These are phyloP conservation scores for Penstemon barbatus DNA, from an alignment of 257 asterid species.

Conservation along the genomic window DNA sequence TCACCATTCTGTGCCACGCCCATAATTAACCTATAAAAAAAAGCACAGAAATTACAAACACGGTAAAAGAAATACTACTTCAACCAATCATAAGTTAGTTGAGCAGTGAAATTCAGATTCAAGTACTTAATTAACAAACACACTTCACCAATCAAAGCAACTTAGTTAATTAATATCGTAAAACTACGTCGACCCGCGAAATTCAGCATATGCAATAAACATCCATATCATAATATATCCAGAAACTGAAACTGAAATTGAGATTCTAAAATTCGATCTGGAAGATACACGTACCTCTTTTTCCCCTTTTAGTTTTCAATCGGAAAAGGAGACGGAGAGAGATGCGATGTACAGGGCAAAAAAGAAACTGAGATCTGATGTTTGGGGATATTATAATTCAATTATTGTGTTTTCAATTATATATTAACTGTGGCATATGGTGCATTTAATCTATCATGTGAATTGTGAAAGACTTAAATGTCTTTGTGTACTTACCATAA, in stretches of 20 bases:
- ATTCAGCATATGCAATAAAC: conserved; percentile 26
- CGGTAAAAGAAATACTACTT: conserved; percentile 2
- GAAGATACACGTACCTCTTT: conserved; percentile 34
- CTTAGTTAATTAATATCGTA: neutral
- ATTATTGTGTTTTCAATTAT: neutral
- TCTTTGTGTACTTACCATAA: no score
- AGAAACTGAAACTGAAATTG: conserved; percentile 1
- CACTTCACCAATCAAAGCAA: neutral
- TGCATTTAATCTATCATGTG: conserved; percentile 32
- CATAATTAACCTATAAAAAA: conserved; percentile 49
- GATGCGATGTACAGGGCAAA: conserved; percentile 35
- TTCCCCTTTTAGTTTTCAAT: conserved; percentile 15
- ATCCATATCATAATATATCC: neutral
- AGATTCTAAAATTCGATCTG: conserved; percentile 36
- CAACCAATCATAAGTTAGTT: conserved; percentile 24
- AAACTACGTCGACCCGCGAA: conserved; percentile 1
- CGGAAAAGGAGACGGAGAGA: conserved; percentile 27
- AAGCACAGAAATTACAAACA: conserved; percentile 18
- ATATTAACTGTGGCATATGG: neutral
- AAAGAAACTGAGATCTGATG: conserved; percentile 39
- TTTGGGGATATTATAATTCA: conserved; percentile 19
- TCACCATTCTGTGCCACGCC: conserved; percentile 59
- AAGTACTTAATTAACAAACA: neutral
- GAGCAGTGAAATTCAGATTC: neutral
- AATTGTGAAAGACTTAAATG: neutral